Evolutionary conservation across 1,139 yeast species (phyloP).

Genomic region (Candida pseudoviswanathii): DNA sequence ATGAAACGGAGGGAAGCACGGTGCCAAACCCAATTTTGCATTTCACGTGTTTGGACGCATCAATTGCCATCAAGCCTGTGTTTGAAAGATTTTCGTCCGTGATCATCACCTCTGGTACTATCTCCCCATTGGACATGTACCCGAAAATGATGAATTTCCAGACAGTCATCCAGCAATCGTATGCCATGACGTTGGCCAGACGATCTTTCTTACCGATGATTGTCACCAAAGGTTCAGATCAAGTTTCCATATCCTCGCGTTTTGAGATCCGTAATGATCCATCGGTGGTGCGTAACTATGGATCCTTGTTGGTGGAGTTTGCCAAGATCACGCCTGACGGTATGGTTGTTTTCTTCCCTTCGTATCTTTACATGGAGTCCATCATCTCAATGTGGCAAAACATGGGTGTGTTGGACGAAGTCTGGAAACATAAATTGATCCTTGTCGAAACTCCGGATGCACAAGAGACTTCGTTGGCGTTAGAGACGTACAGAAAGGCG

Average conservation of each 20-base stretch:
- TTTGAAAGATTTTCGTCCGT: constrained; percentile 94
- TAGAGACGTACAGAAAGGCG: constrained; percentile 94
- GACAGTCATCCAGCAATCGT: constrained; percentile 92
- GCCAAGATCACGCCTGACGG: constrained; percentile 98
- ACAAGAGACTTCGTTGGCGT: constrained; percentile 93
- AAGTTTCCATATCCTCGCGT: constrained; percentile 92
- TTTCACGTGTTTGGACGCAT: constrained; percentile 94
- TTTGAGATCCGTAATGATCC: constrained; percentile 98
- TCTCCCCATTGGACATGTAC: constrained; percentile 97
- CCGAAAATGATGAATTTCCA: constrained; percentile 96
- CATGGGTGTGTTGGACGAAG: constrained; percentile 97
- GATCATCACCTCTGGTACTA: constrained; percentile 95
- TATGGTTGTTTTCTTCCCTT: constrained; percentile 95
- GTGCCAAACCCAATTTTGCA: constrained; percentile 97
- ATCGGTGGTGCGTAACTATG: constrained; percentile 94
- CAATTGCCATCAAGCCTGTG: constrained; percentile 96
- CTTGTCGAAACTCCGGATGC: constrained; percentile 99
- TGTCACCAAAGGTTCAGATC: constrained; percentile 97
- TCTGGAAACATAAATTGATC: constrained; percentile 94
- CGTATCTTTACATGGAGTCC: constrained; percentile 95
- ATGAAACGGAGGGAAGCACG: constrained; percentile 94
- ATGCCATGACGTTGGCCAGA: constrained; percentile 92
- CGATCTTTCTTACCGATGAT: constrained; percentile 93
- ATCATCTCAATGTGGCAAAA: constrained; percentile 98
- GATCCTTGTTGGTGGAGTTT: constrained; percentile 87